Conservation (phyloP, 164 flowering plant genomes). For the Magnolia officinalis region DNA sequence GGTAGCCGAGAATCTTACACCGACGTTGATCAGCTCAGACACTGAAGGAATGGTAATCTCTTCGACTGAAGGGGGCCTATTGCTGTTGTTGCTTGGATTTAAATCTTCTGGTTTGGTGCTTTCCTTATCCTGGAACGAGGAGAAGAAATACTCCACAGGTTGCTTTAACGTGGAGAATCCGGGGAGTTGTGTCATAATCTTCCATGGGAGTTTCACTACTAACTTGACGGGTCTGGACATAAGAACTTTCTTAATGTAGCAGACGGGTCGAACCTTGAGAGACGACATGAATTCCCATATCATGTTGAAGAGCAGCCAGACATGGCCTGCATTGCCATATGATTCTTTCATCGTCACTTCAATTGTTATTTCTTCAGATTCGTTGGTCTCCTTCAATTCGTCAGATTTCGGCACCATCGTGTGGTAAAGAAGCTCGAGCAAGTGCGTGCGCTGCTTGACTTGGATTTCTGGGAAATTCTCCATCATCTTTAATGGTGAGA, state of each 20-base stretch:
- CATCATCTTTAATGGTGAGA: conserved; percentile 32
- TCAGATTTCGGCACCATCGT: conserved; percentile 17
- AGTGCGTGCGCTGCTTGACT: conserved; percentile 16
- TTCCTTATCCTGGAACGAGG: background rate
- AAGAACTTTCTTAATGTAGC: background rate
- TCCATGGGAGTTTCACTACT: conserved; percentile 15
- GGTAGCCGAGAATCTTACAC: conserved; percentile 25
- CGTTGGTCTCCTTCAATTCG: background rate
- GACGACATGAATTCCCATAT: conserved; percentile 6
- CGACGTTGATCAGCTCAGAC: conserved; percentile 25
- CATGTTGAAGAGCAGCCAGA: conserved; percentile 2
- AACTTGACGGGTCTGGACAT: conserved; percentile 17
- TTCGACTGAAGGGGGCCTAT: conserved; percentile 26
- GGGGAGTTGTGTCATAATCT: conserved; percentile 12
- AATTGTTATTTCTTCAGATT: background rate
- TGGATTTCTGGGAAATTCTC: background rate
- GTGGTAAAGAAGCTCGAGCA: conserved; percentile 34
- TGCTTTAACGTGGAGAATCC: conserved; percentile 8
- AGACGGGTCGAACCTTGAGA: conserved; percentile 8
- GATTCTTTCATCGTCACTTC: background rate
- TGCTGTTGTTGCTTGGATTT: background rate
- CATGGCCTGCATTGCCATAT: background rate
- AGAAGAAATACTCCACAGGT: conserved; percentile 11
- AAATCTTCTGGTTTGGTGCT: background rate
- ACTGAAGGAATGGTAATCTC: conserved; percentile 44